Evolutionary conservation across 345 rosid genomes (phyloP).

Genomic region (Nephelium lappaceum): DNA sequence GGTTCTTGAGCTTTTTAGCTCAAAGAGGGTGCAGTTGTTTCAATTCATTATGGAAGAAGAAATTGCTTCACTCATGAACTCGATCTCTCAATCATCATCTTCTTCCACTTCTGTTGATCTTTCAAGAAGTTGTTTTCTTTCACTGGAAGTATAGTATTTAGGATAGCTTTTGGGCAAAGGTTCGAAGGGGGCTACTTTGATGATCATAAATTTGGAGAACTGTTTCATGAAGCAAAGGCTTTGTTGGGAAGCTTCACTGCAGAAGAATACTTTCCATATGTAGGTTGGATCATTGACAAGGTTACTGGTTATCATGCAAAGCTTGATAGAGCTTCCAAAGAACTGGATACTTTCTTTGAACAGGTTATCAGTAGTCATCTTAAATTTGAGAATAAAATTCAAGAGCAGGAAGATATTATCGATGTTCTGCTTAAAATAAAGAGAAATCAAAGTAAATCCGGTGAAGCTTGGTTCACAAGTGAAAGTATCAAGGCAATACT

Average conservation of each 20-base stretch:
- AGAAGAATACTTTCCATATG: slow-evolving; percentile 18
- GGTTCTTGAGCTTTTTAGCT: slow-evolving; percentile 32
- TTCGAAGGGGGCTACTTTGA: slow-evolving; percentile 25
- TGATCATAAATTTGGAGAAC: not conserved
- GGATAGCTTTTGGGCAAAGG: slow-evolving; percentile 31
- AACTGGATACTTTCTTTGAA: slow-evolving; percentile 19
- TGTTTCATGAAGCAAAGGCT: slow-evolving; percentile 11
- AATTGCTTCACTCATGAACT: slow-evolving; percentile 28
- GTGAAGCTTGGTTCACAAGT: not conserved
- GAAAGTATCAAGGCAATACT: slow-evolving; percentile 19
- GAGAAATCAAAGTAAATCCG: not conserved
- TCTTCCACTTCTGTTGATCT: slow-evolving; percentile 22
- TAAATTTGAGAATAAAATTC: not conserved
- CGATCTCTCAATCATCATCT: slow-evolving; percentile 28
- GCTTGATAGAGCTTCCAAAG: slow-evolving; percentile 15
- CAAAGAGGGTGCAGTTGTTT: slow-evolving; percentile 19
- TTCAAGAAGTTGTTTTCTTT: slow-evolving; percentile 30
- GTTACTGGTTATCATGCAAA: slow-evolving; percentile 4
- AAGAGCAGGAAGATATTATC: slow-evolving; percentile 18
- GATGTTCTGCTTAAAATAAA: slow-evolving; percentile 20
- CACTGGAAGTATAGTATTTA: slow-evolving; percentile 21
- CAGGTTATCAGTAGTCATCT: slow-evolving; percentile 16
- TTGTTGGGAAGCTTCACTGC: slow-evolving; percentile 16
- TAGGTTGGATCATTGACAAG: slow-evolving; percentile 30
- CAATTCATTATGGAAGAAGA: slow-evolving; percentile 31